Evolutionary conservation across 805 yeast species (phyloP).

Genomic region (Candida nonsorbophila): DNA sequence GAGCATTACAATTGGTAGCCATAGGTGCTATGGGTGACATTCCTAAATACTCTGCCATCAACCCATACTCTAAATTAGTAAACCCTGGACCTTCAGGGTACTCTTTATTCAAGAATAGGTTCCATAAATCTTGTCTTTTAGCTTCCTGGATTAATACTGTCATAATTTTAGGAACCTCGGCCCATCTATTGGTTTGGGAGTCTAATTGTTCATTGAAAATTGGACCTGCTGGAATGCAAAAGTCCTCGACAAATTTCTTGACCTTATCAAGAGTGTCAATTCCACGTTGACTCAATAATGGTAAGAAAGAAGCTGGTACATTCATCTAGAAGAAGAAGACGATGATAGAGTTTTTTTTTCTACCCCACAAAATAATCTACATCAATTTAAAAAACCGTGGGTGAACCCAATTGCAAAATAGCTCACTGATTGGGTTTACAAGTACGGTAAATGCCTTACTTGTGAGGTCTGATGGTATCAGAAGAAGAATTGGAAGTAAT

Average conservation of each 20-base stretch:
- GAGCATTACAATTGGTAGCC: slow-evolving; percentile 56
- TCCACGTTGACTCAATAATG: slow-evolving; percentile 30
- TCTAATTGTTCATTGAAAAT: slow-evolving; percentile 37
- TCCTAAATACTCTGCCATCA: slow-evolving; percentile 62
- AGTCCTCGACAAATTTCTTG: slow-evolving; percentile 50
- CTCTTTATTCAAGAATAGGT: slow-evolving; percentile 47
- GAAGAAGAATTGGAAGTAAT: too few relatives aligned
- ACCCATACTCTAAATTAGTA: slow-evolving; percentile 58
- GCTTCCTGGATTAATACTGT: slow-evolving; percentile 53
- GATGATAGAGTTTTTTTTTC: too few relatives aligned
- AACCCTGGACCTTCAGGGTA: slow-evolving; percentile 52
- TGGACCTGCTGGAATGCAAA: slow-evolving; percentile 53
- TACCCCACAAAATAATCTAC: too few relatives aligned
- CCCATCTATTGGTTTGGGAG: slow-evolving; percentile 40
- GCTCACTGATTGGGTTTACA: too few relatives aligned
- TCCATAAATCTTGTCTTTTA: slow-evolving; percentile 51
- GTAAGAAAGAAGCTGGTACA: slow-evolving; percentile 36
- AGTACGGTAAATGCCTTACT: too few relatives aligned
- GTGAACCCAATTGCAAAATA: too few relatives aligned
- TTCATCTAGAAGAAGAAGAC: too few relatives aligned
- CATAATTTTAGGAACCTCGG: slow-evolving; percentile 38
- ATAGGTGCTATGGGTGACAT: slow-evolving; percentile 51
- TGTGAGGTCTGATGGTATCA: too few relatives aligned
- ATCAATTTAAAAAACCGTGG: too few relatives aligned
- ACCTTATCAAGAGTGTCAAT: slow-evolving; percentile 32